Evolutionary conservation across 2,329 filamentous ascomycete genomes (phyloP).

Genomic region (Exophiala calicioides): DNA sequence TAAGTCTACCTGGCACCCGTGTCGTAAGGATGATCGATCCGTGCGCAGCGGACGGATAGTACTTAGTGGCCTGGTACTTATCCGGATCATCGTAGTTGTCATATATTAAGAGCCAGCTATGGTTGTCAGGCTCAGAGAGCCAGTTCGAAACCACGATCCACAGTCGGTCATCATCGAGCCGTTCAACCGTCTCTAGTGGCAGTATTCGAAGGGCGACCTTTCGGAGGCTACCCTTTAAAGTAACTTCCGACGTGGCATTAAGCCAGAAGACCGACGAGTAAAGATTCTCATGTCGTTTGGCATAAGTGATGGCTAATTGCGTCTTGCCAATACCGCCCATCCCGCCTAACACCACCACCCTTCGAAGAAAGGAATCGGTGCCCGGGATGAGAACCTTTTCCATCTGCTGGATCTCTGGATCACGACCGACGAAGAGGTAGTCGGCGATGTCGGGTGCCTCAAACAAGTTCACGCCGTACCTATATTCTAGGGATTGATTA

Average conservation of each 20-base stretch:
- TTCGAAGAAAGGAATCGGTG: neutral
- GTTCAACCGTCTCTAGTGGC: neutral
- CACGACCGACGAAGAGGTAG: neutral
- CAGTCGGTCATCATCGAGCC: neutral
- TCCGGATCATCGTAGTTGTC: slow-evolving; percentile 29
- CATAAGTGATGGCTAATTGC: neutral
- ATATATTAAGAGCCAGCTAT: slow-evolving; percentile 29
- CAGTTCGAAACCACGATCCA: neutral
- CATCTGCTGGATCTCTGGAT: neutral
- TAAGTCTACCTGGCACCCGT: slow-evolving; percentile 5
- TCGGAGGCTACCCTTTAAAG: slow-evolving; percentile 38
- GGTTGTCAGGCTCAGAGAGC: slow-evolving; percentile 14
- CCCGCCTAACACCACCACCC: neutral
- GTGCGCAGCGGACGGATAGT: slow-evolving; percentile 19
- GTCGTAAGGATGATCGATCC: slow-evolving; percentile 30
- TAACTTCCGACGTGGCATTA: slow-evolving; percentile 41
- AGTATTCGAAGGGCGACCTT: slow-evolving; percentile 9
- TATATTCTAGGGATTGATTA: neutral
- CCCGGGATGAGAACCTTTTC: neutral
- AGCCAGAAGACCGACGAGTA: slow-evolving; percentile 49
- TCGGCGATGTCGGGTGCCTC: neutral
- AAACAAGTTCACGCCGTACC: neutral
- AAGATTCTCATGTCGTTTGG: slow-evolving; percentile 25
- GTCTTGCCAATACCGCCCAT: too few relatives aligned
- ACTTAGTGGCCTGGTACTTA: slow-evolving; percentile 17